phyloP scores from a whole-genome alignment of 441 rosid genomes.

The Populus hybrid region DNA sequence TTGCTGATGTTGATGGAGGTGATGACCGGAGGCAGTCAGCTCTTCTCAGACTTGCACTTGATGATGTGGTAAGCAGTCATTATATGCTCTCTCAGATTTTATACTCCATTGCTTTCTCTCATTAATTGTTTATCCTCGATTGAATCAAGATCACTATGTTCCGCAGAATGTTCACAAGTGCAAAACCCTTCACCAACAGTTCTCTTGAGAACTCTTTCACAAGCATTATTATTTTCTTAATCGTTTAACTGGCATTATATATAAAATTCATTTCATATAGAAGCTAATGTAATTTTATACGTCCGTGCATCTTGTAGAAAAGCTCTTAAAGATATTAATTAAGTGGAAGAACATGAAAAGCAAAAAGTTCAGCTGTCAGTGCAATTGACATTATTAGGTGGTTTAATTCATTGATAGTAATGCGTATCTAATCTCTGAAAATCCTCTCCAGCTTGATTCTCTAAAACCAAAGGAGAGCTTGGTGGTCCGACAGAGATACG shows the following conservation, averaged over 20 bases:
- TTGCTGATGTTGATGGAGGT: conserved; percentile 68
- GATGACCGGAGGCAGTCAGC: conserved; percentile 65
- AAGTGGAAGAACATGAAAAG: background rate
- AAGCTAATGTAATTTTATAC: background rate
- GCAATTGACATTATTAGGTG: too few relatives aligned
- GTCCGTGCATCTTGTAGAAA: background rate
- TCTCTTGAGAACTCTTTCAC: background rate
- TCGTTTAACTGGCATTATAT: background rate
- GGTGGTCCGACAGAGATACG: conserved; percentile 84
- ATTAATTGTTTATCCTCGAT: background rate
- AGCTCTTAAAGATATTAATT: background rate
- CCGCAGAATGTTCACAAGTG: background rate
- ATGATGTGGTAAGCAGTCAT: conserved; percentile 63
- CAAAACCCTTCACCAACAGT: background rate
- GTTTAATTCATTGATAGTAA: background rate
- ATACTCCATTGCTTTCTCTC: background rate
- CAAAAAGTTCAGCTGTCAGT: background rate
- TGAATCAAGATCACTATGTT: background rate
- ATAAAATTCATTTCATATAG: background rate
- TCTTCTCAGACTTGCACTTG: conserved; percentile 90
- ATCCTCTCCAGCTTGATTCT: conserved; percentile 71
- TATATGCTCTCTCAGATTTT: conserved; percentile 1
- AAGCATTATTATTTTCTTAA: background rate
- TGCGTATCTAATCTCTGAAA: conserved; percentile 4
- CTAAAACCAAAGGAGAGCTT: conserved; percentile 93